A percentile compares a stretch with the other conserved stretches of the same genome.
phyloP scores from a whole-genome alignment of 1,284 basidiomycete genomes.

The Boletus mariae region DNA sequence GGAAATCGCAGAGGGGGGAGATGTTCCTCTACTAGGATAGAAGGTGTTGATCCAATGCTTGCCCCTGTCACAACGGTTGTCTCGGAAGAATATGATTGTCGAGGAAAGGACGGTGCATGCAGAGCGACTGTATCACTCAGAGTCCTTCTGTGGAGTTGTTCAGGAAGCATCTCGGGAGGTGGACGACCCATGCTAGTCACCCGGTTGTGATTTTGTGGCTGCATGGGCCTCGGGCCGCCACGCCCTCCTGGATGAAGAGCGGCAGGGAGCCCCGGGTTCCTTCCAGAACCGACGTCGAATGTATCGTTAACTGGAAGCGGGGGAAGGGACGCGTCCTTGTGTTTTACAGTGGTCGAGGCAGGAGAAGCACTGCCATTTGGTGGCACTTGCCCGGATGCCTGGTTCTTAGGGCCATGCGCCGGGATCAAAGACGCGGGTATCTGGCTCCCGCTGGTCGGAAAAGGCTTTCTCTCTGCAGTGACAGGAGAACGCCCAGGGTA shows the following conservation, averaged over 20 bases:
- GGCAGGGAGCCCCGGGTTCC: constrained; percentile 33
- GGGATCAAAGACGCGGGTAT: constrained; percentile 26
- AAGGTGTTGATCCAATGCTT: constrained; percentile 12
- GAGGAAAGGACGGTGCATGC: constrained; percentile 8
- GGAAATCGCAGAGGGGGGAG: constrained; percentile 7
- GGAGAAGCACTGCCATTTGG: constrained; percentile 1
- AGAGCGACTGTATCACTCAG: constrained; percentile 12
- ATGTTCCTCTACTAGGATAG: constrained; percentile 16
- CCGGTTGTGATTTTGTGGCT: constrained; percentile 20
- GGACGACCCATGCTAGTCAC: constrained; percentile 8
- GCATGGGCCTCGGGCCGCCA: constrained; percentile 22
- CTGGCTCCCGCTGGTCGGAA: background rate
- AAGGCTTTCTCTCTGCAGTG: constrained; percentile 10
- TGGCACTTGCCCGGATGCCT: constrained; percentile 5
- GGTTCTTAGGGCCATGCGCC: constrained; percentile 14
- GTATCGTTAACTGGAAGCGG: constrained; percentile 34
- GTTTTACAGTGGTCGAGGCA: constrained; percentile 7
- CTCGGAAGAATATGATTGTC: constrained; percentile 10
- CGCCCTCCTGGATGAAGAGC: constrained; percentile 43
- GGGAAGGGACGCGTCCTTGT: constrained; percentile 30
- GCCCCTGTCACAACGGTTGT: background rate
- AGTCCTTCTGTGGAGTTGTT: constrained; percentile 12
- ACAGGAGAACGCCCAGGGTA: constrained; percentile 6
- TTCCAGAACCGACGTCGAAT: constrained; percentile 10
- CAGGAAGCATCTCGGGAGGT: constrained; percentile 9